phyloP scores from a whole-genome alignment of 1,284 basidiomycete genomes.

The Trametes hirsuta region DNA sequence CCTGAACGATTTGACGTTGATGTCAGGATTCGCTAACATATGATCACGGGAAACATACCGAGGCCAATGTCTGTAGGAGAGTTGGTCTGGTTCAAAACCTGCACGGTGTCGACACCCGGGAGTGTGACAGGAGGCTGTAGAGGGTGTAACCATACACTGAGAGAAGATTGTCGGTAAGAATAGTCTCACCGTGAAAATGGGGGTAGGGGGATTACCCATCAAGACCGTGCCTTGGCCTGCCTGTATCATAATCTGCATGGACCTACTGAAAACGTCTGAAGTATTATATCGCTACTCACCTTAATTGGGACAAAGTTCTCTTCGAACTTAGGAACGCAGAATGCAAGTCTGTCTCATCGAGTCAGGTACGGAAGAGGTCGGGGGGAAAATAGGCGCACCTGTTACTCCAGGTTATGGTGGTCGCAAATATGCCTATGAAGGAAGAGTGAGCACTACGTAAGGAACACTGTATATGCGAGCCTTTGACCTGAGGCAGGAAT shows the following conservation, averaged over 20 bases:
- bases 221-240: background rate
- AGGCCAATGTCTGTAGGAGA: background rate
- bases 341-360: background rate
- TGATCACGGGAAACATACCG: background rate
- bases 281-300: background rate
- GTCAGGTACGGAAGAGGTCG: no score
- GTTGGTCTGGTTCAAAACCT: background rate
- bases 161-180: background rate
- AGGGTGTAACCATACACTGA: background rate
- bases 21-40: background rate
- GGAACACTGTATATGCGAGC: no score
- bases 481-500: no score
- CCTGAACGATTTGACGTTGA: background rate
- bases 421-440: no score
- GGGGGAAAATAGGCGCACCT: no score
- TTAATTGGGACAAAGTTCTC: background rate
- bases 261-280: background rate
- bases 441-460: no score
- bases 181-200: background rate
- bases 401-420: no score
- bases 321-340: background rate
- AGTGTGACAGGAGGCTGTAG: background rate
- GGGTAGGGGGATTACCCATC: background rate
- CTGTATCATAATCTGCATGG: background rate
- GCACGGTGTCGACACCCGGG: background rate